Base-by-base conservation (phyloP, 768 basidiomycete genomes). In the Botryobasidium botryosum region DNA sequence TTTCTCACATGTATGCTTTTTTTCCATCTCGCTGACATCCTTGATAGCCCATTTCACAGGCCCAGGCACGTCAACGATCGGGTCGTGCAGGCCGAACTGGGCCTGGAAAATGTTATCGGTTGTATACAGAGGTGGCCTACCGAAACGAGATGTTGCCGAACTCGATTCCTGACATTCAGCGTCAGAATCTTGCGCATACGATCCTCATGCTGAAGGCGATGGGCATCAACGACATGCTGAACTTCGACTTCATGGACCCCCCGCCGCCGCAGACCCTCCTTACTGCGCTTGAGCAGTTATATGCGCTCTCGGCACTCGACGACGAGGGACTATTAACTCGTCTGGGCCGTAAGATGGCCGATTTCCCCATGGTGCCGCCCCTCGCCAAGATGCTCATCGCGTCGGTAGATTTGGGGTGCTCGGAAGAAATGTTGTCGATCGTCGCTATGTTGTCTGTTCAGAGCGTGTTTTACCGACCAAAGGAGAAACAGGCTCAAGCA, bases 221-320 rank as follows among this genome's bases (percentile, higher is more conserved):
- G 94, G 94, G 92, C 28, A 76, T 97, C 66, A 97, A 97, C 55
- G 94, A 99, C 58, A 64, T 97, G 3, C 75, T 97, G 46, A 87
- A 85, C 62, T 97, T 97, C 62, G 92, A 94, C 60, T 99, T 97
- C 58, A 97, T 99, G 94, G 94, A 97, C 61, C 90, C 92, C 2
- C 94, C 94, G 21, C 94, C 91, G 0, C 83, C 90, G 3, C 87
- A 80, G 56, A 96, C 92, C 7, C 86, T 97, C 82, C 69, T 99
- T 52, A 92, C 94, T 1, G 94, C 94, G 1, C 64, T 99, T 36
- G 91, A 97, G 59, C 77, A 85, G 37, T 64, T 99, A 1, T 97
- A 92, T 61, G 94, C 91, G 3, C 68, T 97, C 12, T 94, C 90
- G 1, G 94, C 94, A 3, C 68, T 97, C 25, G 94, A 97, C 52